Percentiles rank a stretch among this genome's conserved stretches.
These are phyloP conservation scores for Saccharomycopsis crataegensis DNA, from an alignment of 1,139 yeast species.

Conservation along the genomic window DNA sequence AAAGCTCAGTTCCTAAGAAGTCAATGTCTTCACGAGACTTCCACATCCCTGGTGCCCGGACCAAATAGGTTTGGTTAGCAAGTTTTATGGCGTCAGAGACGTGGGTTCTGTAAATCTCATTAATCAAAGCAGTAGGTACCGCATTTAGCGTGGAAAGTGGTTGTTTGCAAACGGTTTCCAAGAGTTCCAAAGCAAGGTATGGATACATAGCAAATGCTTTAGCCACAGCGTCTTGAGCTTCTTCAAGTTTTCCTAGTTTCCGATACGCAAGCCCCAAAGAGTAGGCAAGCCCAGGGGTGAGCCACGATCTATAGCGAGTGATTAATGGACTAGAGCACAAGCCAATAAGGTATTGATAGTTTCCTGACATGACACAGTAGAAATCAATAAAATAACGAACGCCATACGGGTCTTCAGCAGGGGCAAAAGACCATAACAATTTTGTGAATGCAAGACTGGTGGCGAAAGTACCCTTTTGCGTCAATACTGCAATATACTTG, in stretches of 20 bases:
- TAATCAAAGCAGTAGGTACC: conserved; percentile 8
- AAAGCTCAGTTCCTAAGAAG: conserved; percentile 43
- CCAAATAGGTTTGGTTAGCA: conserved; percentile 44
- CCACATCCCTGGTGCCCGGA: conserved; percentile 45
- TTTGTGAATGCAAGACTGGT: conserved; percentile 77
- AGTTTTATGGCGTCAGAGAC: conserved; percentile 23
- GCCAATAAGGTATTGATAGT: conserved; percentile 53
- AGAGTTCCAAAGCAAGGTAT: conserved; percentile 45
- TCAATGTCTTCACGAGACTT: conserved; percentile 37
- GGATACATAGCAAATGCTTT: conserved; percentile 54
- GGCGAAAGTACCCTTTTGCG: conserved; percentile 68
- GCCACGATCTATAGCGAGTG: conserved; percentile 57
- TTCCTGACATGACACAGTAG: conserved; percentile 63
- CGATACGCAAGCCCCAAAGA: conserved; percentile 59
- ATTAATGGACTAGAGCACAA: conserved; percentile 48
- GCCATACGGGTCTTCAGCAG: conserved; percentile 80
- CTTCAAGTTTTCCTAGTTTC: conserved; percentile 29
- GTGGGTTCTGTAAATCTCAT: conserved; percentile 21
- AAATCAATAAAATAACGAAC: conserved; percentile 77
- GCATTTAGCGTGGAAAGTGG: conserved; percentile 21
- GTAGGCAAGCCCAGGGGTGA: conserved; percentile 65
- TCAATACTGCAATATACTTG: conserved; percentile 61
- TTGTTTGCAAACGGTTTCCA: conserved; percentile 33
- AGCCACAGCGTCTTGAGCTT: conserved; percentile 28
- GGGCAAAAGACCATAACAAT: conserved; percentile 58